Base-by-base conservation (phyloP, 805 yeast species). In the Teunomyces funiuensis region DNA sequence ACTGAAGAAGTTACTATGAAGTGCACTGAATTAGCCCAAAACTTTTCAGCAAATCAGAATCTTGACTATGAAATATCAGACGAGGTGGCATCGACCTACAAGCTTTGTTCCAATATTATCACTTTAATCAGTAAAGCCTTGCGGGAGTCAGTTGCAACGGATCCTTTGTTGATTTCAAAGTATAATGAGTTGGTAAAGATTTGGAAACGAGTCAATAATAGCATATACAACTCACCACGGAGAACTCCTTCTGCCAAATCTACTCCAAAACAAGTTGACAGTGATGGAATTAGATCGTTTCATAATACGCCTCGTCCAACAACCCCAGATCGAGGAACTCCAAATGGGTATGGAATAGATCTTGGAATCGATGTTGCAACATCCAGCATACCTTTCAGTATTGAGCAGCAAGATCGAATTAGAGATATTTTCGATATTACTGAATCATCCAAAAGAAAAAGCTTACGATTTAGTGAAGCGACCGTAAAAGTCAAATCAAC, bases 61-160 rank as follows among this genome's bases (percentile, higher is more conserved):
- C 15, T 19, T 13, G 4, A 53, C 51, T 42, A 52, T 43, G 41
- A 36, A 36, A 9, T 71, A 44, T 42, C 60, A 44, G 53, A 61
- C 44, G 52, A 54, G 44, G 36, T 72, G 52, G 63, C 63, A 49
- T 33, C 57, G 33, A 40, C 57, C 41, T 57, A 74, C 63, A 55
- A 66, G 61, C 15, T 61, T 44, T 53, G 77, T 63, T 47, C 72
- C 54, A 73, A 66, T 39, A 49, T 65, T 5, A 60, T 68, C 15
- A 58, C 58, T 2, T 44, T 68, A n/a, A 53, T 65, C 14, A 54
- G 51, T 38, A 61, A 62, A 25, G 69, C 71, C 3, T 61, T 63
- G 30, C 43, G 45, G 47, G 76, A 73, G 47, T 54, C 66, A 10
- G 52, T 73, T 26, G 55, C 75, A 4, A 64, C 61, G 28, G 68